phyloP scores from a whole-genome alignment of 2,329 filamentous ascomycete species.

The Alternaria solani region DNA sequence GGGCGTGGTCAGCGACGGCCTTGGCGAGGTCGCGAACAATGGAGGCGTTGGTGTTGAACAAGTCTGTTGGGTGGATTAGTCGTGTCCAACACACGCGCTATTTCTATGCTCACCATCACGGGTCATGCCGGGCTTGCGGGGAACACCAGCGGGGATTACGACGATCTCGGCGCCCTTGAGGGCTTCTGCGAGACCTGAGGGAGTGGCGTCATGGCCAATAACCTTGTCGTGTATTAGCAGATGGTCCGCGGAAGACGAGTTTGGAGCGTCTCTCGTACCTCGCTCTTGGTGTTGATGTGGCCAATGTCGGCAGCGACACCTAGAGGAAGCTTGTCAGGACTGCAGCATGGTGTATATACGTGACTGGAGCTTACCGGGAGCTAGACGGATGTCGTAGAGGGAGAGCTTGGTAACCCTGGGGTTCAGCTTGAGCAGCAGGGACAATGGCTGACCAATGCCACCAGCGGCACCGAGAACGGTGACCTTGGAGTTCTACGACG shows the following conservation, averaged over 20 bases:
- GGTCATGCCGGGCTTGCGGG: constrained; percentile 99
- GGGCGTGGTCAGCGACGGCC: constrained; percentile 85
- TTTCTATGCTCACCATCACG: constrained; percentile 73
- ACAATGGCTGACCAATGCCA: constrained; percentile 98
- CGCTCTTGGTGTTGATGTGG: constrained; percentile 99
- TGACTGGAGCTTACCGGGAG: constrained; percentile 73
- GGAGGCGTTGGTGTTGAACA: constrained; percentile 99
- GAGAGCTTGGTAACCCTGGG: constrained; percentile 91
- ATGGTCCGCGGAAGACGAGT: constrained; percentile 6
- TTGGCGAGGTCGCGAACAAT: constrained; percentile 99
- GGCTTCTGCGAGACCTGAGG: constrained; percentile 76
- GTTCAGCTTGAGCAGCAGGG: constrained; percentile 98
- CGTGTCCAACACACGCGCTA: background rate
- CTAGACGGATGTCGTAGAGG: constrained; percentile 96
- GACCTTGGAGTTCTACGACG: constrained; percentile 87
- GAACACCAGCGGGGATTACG: constrained; percentile 97
- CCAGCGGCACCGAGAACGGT: constrained; percentile 95
- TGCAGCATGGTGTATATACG: background rate
- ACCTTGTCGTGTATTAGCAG: constrained; percentile 61
- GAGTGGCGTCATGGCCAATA: constrained; percentile 83
- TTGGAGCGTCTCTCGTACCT: constrained; percentile 50
- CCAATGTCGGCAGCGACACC: constrained; percentile 98
- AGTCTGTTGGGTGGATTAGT: constrained; percentile 64
- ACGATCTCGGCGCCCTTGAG: constrained; percentile 92
- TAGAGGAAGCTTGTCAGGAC: constrained; percentile 51